Evolutionary conservation across 306 rosid species (phyloP).

Genomic region (Malus fusca): DNA sequence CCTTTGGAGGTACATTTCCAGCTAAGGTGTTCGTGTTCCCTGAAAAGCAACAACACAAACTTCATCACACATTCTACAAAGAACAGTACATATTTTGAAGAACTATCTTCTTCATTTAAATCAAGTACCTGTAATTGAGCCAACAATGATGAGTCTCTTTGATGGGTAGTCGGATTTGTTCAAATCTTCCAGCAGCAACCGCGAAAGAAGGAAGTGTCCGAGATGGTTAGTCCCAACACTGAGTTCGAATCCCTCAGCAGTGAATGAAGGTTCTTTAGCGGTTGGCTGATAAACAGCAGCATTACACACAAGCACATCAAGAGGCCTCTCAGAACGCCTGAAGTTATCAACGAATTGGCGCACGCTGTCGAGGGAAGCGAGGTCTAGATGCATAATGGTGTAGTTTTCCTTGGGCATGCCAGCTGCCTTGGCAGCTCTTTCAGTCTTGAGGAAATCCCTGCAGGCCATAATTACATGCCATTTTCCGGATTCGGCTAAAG

Average conservation of each 20-base stretch:
- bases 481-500: slow-evolving; percentile 90
- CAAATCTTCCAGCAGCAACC: slow-evolving; percentile 73
- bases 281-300: slow-evolving; percentile 94
- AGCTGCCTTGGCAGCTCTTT: slow-evolving; percentile 89
- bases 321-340: slow-evolving; percentile 54
- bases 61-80: not conserved
- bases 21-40: slow-evolving; percentile 97
- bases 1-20: slow-evolving; percentile 99
- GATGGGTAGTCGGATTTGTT: slow-evolving; percentile 83
- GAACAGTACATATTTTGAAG: not conserved
- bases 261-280: slow-evolving; percentile 81
- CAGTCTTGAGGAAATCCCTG: slow-evolving; percentile 95
- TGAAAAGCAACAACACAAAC: slow-evolving; percentile 23
- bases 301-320: slow-evolving; percentile 87
- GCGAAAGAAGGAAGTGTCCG: slow-evolving; percentile 89
- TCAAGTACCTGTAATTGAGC: slow-evolving; percentile 81
- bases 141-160: slow-evolving; percentile 78
- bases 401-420: slow-evolving; percentile 80
- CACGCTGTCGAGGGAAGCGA: slow-evolving; percentile 85
- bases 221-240: slow-evolving; percentile 98
- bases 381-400: slow-evolving; percentile 91
- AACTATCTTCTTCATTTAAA: not conserved
- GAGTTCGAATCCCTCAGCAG: slow-evolving; percentile 93
- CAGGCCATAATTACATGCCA: slow-evolving; percentile 98
- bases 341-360: slow-evolving; percentile 82